These are phyloP conservation scores for Naegleria fowleri DNA, from an alignment of 208 protist species.

Conservation along the genomic window DNA sequence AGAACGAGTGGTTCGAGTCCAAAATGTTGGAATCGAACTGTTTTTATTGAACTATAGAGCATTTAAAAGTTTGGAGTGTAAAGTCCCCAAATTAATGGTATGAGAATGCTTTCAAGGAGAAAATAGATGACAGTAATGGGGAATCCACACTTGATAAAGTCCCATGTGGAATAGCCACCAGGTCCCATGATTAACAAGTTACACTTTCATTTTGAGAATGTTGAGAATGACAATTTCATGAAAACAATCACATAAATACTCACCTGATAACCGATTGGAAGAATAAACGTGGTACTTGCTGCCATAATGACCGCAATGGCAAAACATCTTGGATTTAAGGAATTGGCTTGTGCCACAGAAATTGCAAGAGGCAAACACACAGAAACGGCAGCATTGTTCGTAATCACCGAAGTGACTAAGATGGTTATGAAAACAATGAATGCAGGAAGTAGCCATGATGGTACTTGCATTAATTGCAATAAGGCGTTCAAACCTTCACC, in stretches of 20 bases:
- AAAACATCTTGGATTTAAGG: neutral
- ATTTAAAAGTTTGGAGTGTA: neutral
- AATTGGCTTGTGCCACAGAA: neutral
- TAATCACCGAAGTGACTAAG: neutral
- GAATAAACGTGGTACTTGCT: neutral
- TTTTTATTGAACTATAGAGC: too few species aligned
- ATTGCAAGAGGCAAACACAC: neutral
- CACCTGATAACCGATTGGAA: slow-evolving; percentile 10
- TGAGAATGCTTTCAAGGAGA: neutral
- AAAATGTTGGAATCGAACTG: too few species aligned
- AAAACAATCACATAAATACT: too few species aligned
- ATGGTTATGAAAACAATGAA: neutral
- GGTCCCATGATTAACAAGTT: neutral
- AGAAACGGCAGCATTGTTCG: neutral
- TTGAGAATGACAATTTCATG: too few species aligned
- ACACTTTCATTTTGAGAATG: too few species aligned
- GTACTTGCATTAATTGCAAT: neutral
- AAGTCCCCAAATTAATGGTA: slow-evolving; percentile 5
- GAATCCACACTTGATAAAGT: neutral
- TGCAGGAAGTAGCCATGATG: neutral
- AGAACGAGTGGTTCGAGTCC: too few species aligned
- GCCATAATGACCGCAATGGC: neutral
- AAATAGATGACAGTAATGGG: neutral
- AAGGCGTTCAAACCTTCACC: neutral
- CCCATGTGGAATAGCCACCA: neutral